Conservation (phyloP, 352 stramenopile genomes). For the Phytopythium oedochilum region DNA sequence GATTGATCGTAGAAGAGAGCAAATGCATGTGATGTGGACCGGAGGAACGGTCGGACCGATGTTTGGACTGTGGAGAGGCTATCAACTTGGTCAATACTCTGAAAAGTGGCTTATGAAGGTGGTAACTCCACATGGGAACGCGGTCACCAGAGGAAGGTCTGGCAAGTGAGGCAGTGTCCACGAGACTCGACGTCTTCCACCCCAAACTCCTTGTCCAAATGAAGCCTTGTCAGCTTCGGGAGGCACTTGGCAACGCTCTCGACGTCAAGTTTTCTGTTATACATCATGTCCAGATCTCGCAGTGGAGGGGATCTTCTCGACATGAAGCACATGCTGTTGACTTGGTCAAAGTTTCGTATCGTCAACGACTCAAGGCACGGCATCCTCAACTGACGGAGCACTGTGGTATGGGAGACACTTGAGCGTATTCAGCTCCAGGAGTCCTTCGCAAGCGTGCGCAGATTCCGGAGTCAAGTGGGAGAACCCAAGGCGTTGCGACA, state of each 20-base stretch:
- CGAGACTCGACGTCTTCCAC: no score
- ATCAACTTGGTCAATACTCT: no score
- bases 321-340: background rate
- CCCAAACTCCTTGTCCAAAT: background rate
- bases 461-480: background rate
- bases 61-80: no score
- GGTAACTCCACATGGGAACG: background rate
- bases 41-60: background rate
- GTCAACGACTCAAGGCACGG: background rate
- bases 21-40: background rate
- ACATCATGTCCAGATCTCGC: background rate
- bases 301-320: background rate
- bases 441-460: background rate
- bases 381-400: background rate
- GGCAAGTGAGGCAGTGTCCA: background rate
- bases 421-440: background rate
- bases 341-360: background rate
- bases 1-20: background rate
- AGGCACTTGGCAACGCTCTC: background rate
- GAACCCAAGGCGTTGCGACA: background rate
- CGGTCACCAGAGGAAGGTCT: background rate
- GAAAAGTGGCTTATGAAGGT: no score
- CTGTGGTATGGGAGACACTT: background rate
- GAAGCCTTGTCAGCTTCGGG: background rate
- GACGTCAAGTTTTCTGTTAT: background rate